Base-by-base conservation (phyloP, 2,329 filamentous ascomycete genomes). In the Blastomyces gilchristii region DNA sequence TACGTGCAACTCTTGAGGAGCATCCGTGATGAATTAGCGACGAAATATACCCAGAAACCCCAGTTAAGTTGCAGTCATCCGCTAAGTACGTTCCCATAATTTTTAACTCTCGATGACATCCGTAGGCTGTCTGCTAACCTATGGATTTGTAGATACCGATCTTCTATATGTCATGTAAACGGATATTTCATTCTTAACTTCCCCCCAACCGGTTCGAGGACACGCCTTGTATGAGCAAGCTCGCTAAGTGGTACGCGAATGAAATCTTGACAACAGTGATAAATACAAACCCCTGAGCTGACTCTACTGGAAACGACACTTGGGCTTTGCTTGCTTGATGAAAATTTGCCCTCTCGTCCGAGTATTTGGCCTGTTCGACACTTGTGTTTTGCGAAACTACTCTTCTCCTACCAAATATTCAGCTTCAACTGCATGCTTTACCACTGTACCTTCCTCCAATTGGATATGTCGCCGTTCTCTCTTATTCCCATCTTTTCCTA, bases 61-160 rank as follows among this genome's bases (percentile, higher is more conserved):
- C 94, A 99, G 80, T 80, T 99, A 68, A 97, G 92, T 72, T 93
- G 90, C 79, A 96, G 91, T 75, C 94, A 99, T 77, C 94, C 94
- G 45, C 80, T 99, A 72, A 91, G 93, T 97, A 86, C 79, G 87
- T 47, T 63, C 22, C 1, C 3, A 49, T 52, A n/a, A n/a, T 45
- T 58, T 59, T 41, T 56, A 65, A 65, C 68, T 70, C 66, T 69
- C 67, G 62, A 54, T 62, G 45, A 7, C 66, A 63, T 63, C 67
- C 64, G 66, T 68, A 62, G 31, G 54, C 66, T 64, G 7, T 68
- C 72, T 65, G 65, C 60, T 62, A 57, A 62, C 41, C 34, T 60
- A 62, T 39, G 62, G 62, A 41, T 58, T 52, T 64, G 6, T 63
- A 88, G 85, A 88, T 73, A 86, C 83, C 65, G 82, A 87, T 70